Percentiles rank a stretch among this genome's conserved stretches.
phyloP scores from a whole-genome alignment of 2,329 filamentous ascomycete genomes.

The Botrytis aclada region DNA sequence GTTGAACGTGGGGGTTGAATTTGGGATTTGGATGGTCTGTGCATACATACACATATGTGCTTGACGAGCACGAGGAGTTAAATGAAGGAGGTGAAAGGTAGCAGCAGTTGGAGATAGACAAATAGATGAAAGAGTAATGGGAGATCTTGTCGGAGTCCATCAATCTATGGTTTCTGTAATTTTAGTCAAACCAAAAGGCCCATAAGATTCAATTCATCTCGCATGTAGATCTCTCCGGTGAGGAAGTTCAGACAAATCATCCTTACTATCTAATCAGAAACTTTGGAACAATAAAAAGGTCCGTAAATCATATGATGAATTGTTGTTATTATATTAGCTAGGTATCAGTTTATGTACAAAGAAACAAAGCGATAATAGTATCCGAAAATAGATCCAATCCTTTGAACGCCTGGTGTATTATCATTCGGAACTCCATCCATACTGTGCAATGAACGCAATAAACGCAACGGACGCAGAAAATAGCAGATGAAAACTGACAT shows the following conservation, averaged over 20 bases:
- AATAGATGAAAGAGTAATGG: neutral
- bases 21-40: neutral
- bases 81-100: neutral
- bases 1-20: neutral
- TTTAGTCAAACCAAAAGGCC: neutral
- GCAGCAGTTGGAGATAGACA: neutral
- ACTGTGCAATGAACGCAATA: neutral
- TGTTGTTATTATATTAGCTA: neutral
- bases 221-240: neutral
- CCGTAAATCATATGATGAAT: neutral
- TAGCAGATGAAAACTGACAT: neutral
- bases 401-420: neutral
- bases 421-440: neutral
- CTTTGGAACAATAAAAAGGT: neutral
- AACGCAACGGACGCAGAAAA: no score
- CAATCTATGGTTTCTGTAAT: neutral
- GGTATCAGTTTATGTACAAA: neutral
- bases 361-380: neutral
- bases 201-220: neutral
- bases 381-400: neutral
- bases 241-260: neutral
- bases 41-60: no score
- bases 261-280: neutral
- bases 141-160: neutral
- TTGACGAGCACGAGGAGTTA: neutral